These are phyloP conservation scores for Cladophialophora psammophila DNA, from an alignment of 2,329 filamentous ascomycete species.

Conservation along the genomic window DNA sequence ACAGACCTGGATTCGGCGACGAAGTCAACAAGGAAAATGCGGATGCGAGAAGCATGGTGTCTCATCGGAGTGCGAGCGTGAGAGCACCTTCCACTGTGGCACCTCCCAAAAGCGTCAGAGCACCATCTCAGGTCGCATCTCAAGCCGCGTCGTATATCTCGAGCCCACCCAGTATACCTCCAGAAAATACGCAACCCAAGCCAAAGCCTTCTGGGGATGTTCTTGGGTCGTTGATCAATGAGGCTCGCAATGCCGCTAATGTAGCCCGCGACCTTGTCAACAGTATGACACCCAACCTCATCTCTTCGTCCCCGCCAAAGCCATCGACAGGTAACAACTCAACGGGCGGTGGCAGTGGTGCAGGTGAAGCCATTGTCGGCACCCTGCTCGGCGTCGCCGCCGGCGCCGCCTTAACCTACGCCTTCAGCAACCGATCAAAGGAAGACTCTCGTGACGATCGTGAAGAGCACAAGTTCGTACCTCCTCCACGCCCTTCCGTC, in stretches of 20 bases:
- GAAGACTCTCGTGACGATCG: slow-evolving; percentile 17
- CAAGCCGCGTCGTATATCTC: slow-evolving; percentile 7
- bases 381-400: slow-evolving; percentile 81
- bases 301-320: slow-evolving; percentile 31
- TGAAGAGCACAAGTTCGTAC: slow-evolving; percentile 11
- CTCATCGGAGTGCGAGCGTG: slow-evolving; percentile 17
- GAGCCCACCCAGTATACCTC: not conserved
- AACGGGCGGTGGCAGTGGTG: slow-evolving; percentile 43
- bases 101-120: slow-evolving; percentile 24
- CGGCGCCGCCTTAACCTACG: slow-evolving; percentile 78
- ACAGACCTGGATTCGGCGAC: slow-evolving; percentile 70
- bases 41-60: slow-evolving; percentile 39
- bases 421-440: slow-evolving; percentile 65
- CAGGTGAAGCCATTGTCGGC: slow-evolving; percentile 72
- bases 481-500: slow-evolving; percentile 21
- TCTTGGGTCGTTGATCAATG: slow-evolving; percentile 47
- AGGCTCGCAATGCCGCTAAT: slow-evolving; percentile 48
- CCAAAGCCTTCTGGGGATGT: slow-evolving; percentile 43
- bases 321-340: slow-evolving; percentile 41
- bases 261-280: slow-evolving; percentile 39
- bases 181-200: slow-evolving; percentile 15
- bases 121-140: slow-evolving; percentile 15
- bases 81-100: slow-evolving; percentile 29
- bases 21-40: slow-evolving; percentile 45
- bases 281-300: slow-evolving; percentile 33